These are phyloP conservation scores for Cutaneotrichosporon dermatis DNA, from an alignment of 1,284 basidiomycete genomes.

Conservation along the genomic window DNA sequence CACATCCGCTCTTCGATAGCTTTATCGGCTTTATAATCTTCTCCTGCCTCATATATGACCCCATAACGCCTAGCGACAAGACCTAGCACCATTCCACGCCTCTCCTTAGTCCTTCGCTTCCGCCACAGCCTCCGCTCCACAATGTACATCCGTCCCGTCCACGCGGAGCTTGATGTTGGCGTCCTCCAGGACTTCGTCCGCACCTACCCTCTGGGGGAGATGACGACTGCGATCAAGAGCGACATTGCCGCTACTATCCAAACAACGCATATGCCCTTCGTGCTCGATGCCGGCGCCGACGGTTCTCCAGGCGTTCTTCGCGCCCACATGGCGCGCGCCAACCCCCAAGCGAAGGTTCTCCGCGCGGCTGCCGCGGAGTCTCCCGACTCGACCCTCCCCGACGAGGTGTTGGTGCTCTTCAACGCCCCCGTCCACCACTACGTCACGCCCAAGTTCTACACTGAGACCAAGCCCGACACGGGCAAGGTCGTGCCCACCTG, in stretches of 20 bases:
- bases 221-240: conserved; percentile 49
- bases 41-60: too few species aligned
- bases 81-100: background rate
- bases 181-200: conserved; percentile 48
- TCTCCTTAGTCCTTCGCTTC: background rate
- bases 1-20: too few species aligned
- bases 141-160: conserved; percentile 51
- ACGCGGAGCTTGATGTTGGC: conserved; percentile 48
- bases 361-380: conserved; percentile 16
- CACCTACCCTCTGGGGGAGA: conserved; percentile 49
- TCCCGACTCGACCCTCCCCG: conserved; percentile 14
- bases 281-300: conserved; percentile 36
- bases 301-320: conserved; percentile 24
- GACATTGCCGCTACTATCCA: conserved; percentile 43
- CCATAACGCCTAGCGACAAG: too few species aligned
- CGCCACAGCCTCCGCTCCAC: conserved; percentile 3
- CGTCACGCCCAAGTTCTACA: conserved; percentile 46
- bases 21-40: too few species aligned
- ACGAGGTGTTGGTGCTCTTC: conserved; percentile 47
- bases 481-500: conserved; percentile 50
- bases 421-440: conserved; percentile 42
- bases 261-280: conserved; percentile 51
- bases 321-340: conserved; percentile 47
- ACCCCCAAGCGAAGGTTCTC: conserved; percentile 45
- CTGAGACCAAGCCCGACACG: conserved; percentile 40